Conservation (phyloP, 108 stramenopile genomes). For the Aurantiochytrium sp. region DNA sequence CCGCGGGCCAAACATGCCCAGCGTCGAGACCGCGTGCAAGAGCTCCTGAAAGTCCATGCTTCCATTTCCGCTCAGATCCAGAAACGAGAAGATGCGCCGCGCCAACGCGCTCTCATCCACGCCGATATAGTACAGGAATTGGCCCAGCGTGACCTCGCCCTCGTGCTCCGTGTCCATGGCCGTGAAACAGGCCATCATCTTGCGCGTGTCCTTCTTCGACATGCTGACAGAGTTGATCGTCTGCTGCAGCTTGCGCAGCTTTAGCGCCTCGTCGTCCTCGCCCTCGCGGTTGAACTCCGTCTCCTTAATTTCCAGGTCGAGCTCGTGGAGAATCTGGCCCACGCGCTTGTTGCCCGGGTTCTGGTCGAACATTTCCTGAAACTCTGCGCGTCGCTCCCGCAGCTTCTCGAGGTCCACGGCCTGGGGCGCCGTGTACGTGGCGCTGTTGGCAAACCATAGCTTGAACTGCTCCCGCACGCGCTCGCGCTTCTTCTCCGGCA, state of each 20-base stretch:
- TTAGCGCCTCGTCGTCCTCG: neutral
- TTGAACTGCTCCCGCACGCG: neutral
- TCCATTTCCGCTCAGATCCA: neutral
- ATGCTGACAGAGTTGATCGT: neutral
- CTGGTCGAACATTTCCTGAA: neutral
- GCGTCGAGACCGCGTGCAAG: neutral
- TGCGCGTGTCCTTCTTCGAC: conserved; percentile 8
- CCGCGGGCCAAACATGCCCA: conserved; percentile 10
- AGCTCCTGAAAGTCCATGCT: neutral
- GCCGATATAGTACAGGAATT: conserved; percentile 22
- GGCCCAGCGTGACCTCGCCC: neutral
- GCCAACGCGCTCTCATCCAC: neutral
- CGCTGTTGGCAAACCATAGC: neutral
- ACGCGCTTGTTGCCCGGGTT: conserved; percentile 15
- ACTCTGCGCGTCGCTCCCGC: neutral
- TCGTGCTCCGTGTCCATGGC: conserved; percentile 3
- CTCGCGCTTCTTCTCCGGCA: neutral
- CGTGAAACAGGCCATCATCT: neutral
- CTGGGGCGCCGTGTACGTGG: neutral
- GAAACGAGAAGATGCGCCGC: neutral
- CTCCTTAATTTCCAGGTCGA: neutral
- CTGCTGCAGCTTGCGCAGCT: neutral
- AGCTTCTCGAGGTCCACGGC: neutral
- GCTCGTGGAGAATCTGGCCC: neutral
- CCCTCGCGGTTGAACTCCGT: neutral